These are phyloP conservation scores for Boletus reticulatus DNA, from an alignment of 768 basidiomycete species.

Conservation along the genomic window DNA sequence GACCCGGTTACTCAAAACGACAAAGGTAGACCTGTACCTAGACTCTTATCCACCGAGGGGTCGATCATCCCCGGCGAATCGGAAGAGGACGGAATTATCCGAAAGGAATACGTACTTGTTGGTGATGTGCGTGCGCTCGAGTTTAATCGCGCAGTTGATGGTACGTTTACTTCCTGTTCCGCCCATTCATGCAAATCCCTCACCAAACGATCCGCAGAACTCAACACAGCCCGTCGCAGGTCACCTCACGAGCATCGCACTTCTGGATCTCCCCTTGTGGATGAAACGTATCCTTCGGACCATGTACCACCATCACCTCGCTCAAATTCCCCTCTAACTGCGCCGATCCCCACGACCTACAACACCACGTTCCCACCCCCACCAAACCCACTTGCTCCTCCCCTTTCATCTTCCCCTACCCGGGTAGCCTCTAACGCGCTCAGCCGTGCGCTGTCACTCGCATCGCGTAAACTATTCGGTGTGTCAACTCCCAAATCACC, in stretches of 20 bases:
- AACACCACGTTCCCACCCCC: conserved; percentile 71
- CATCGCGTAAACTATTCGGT: conserved; percentile 81
- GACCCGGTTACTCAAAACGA: conserved; percentile 6
- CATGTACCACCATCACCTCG: conserved; percentile 29
- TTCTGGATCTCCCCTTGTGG: conserved; percentile 46
- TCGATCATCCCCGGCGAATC: conserved; percentile 81
- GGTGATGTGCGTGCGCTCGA: conserved; percentile 89
- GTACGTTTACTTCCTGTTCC: conserved; percentile 40
- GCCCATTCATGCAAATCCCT: conserved; percentile 6
- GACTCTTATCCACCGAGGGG: conserved; percentile 48
- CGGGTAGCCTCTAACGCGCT: conserved; percentile 72
- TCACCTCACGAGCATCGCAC: conserved; percentile 57
- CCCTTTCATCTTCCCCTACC: conserved; percentile 66
- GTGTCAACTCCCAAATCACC: conserved; percentile 41
- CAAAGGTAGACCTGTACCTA: conserved; percentile 15
- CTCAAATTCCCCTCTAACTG: conserved; percentile 24
- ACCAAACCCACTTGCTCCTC: conserved; percentile 45
- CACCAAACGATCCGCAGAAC: conserved; percentile 44
- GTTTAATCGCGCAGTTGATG: conserved; percentile 89
- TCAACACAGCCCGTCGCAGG: conserved; percentile 55
- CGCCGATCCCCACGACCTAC: conserved; percentile 16
- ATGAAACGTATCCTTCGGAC: conserved; percentile 41
- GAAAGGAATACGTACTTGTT: conserved; percentile 91
- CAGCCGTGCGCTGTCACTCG: conserved; percentile 74
- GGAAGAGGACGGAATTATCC: conserved; percentile 76